Conservation (phyloP, 495 filamentous ascomycete species). For the Penicillium arizonense region DNA sequence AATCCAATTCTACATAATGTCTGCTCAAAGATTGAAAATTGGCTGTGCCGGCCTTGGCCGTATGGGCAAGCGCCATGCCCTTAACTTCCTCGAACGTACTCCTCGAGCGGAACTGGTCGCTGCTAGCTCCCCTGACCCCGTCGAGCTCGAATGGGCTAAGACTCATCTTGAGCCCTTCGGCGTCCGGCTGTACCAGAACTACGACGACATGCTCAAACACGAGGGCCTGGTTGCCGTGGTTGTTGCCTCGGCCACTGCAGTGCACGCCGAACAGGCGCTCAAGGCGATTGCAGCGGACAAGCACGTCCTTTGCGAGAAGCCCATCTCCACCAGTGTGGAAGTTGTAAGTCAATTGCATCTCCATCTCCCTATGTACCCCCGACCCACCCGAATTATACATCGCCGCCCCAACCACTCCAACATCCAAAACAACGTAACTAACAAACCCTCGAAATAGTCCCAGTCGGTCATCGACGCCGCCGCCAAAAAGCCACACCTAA, state of each 20-base stretch:
- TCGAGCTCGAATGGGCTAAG: slow-evolving; percentile 52
- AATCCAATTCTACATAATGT: slow-evolving; percentile 32
- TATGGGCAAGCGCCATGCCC: slow-evolving; percentile 58
- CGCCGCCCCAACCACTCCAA: background rate
- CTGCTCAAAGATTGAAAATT: slow-evolving; percentile 43
- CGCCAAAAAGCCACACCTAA: slow-evolving; percentile 32
- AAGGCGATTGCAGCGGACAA: slow-evolving; percentile 52
- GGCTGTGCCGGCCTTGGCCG: slow-evolving; percentile 55
- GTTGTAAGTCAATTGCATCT: slow-evolving; percentile 37
- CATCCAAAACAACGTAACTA: background rate
- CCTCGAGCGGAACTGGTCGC: slow-evolving; percentile 54
- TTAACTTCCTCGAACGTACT: slow-evolving; percentile 51
- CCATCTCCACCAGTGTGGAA: slow-evolving; percentile 48
- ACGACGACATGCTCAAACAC: slow-evolving; percentile 56
- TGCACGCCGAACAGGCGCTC: slow-evolving; percentile 57
- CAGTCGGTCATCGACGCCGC: slow-evolving; percentile 53
- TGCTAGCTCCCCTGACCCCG: slow-evolving; percentile 47
- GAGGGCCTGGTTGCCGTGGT: slow-evolving; percentile 53
- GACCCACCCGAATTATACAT: background rate
- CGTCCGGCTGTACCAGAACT: slow-evolving; percentile 48
- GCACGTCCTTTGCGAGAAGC: slow-evolving; percentile 59
- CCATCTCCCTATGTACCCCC: no score
- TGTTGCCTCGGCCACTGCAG: slow-evolving; percentile 51
- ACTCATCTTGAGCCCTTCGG: slow-evolving; percentile 46
- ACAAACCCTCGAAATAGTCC: slow-evolving; percentile 32